Percentiles rank a stretch among this genome's conserved stretches.
These are phyloP conservation scores for Saksenaea vasiformis DNA, from an alignment of 371 early-diverging fungal species.

Conservation along the genomic window DNA sequence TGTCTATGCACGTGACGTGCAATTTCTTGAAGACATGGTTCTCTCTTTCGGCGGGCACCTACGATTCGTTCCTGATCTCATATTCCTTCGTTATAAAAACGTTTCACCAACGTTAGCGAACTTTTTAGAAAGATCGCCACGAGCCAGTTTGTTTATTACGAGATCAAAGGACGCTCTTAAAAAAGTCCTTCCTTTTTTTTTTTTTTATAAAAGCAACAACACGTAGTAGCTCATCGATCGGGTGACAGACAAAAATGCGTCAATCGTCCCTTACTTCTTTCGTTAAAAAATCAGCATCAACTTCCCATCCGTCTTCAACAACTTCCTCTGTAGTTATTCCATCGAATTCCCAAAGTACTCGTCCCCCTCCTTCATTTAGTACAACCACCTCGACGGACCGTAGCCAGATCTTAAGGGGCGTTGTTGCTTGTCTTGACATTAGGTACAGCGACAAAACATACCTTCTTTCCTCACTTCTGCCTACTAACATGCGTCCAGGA, in stretches of 20 bases:
- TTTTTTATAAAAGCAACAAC: neutral
- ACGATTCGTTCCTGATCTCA: no score
- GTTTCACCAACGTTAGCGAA: neutral
- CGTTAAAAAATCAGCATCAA: neutral
- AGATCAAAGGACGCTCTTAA: neutral
- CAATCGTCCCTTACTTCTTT: constrained; percentile 1
- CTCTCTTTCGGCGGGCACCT: no score
- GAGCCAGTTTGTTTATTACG: neutral
- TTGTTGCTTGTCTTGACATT: constrained; percentile 45
- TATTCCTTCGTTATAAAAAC: no score
- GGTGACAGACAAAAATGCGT: neutral
- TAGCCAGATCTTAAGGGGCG: constrained; percentile 36
- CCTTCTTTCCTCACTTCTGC: neutral
- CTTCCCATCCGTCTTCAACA: neutral
- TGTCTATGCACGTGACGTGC: no score
- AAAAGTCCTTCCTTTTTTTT: neutral
- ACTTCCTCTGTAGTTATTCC: neutral
- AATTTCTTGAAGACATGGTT: no score
- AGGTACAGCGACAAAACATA: constrained; percentile 22
- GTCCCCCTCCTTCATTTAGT: neutral
- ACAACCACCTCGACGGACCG: neutral
- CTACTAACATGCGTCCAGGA: constrained; percentile 21
- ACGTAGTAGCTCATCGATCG: neutral
- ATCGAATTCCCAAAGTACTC: neutral
- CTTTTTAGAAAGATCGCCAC: neutral